Base-by-base conservation (phyloP, 2,329 filamentous ascomycete genomes). In the Aspergillus terreus region DNA sequence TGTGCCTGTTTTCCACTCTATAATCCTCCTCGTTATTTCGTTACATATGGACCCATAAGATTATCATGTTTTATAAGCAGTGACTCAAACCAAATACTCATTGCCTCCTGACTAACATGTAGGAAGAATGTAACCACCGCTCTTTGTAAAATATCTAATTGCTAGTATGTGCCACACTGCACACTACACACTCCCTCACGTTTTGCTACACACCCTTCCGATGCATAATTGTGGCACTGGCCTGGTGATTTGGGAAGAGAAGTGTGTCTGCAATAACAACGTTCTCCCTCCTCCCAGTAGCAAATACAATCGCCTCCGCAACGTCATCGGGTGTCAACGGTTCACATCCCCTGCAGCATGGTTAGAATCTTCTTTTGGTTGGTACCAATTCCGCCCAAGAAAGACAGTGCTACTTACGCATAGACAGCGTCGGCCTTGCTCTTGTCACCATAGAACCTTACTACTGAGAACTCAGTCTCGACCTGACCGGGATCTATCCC, bases 201-300 rank as follows among this genome's bases (percentile, higher is more conserved):
- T 11, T 4, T 38, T 2, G 14, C 35, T 38, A 38, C 14, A n/a
- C 9, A 6, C 3, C 1, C 35, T 38, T 50, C 14, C 49, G 44
- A 17, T 50, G 49, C 49, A 50, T 50, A 6, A 46, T 50, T 2
- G 49, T 50, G 27, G 49, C 49, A 35, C 49, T 50, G 12, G 49
- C 49, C 35, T 50, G 49, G n/a, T 50, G 49, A 15, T 50, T 50
- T 12, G 49, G 49, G 23, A 46, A 50, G 10, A 50, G 32, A 25
- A 50, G 11, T 2, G 43, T 50, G 32, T 50, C 49, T 4, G 49
- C 49, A 21, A 50, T 35, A 33, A 50, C 44, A 9, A 46, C 49
- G 40, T 50, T 50, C 49, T 50, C 49, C 23, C 49, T 45, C 17
- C 49, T 45, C 11, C 33, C 43, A 38, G 43, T 43, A 10, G 49